Conservation (phyloP, 2,329 filamentous ascomycete genomes). For the Ophiostoma australiae region DNA sequence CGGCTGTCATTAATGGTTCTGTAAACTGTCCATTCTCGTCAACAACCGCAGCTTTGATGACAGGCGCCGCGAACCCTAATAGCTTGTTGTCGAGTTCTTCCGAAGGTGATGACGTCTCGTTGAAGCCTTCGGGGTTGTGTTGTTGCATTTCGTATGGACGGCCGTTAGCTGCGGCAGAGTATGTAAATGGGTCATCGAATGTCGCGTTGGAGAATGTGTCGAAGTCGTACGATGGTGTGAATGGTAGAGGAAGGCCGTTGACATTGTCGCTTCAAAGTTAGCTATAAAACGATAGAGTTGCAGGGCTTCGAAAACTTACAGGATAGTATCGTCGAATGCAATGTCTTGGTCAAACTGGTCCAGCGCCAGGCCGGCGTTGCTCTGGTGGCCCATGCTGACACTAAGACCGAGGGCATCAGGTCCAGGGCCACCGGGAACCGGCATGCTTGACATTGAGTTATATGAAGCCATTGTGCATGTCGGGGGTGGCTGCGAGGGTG, state of each 20-base stretch:
- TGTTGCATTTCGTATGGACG: conserved; percentile 28
- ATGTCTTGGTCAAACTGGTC: conserved; percentile 51
- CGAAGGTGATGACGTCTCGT: conserved; percentile 48
- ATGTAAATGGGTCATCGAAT: conserved; percentile 62
- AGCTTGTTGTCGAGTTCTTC: conserved; percentile 61
- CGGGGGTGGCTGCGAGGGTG: neutral
- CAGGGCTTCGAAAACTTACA: conserved; percentile 41
- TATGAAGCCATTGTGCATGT: conserved; percentile 47
- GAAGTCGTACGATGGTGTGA: conserved; percentile 57
- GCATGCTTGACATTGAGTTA: conserved; percentile 52
- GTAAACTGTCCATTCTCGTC: conserved; percentile 61
- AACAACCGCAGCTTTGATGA: conserved; percentile 56
- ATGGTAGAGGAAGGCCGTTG: conserved; percentile 45
- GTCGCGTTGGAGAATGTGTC: conserved; percentile 56
- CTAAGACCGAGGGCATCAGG: conserved; percentile 47
- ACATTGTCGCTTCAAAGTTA: conserved; percentile 38
- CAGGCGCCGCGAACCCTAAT: conserved; percentile 65
- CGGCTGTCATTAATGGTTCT: conserved; percentile 64
- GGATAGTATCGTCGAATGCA: conserved; percentile 52
- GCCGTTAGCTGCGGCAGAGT: conserved; percentile 36
- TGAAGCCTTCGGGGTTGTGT: conserved; percentile 25
- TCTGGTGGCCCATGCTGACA: conserved; percentile 39
- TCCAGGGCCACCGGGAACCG: conserved; percentile 40
- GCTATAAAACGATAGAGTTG: neutral
- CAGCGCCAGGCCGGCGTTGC: conserved; percentile 38